Evolutionary conservation across 2,329 filamentous ascomycete species (phyloP), one percentile per base, ranked within the genome.

Genomic region (Trichoderma atroviride): DNA sequence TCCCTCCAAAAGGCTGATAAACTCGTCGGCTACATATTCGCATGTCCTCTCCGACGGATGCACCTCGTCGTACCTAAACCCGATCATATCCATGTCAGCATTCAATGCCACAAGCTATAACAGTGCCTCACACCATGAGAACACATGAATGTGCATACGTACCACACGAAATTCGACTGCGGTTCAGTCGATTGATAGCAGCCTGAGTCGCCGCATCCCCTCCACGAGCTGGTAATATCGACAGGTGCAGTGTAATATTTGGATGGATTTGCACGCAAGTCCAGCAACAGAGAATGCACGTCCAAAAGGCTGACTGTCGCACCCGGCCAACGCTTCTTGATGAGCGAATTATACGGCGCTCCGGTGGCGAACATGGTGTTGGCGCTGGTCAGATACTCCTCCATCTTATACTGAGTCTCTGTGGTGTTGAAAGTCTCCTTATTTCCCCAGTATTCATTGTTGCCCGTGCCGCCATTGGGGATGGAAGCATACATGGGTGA

Each of bases 131-230:
- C 53, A 52, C n/a, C 22, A 50, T 24, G 4, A 10, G 14, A 31
- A 19, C 24, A 43, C 14, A n/a, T 6, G 33, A 5, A 43, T 3
- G 40, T 10, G 16, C n/a, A 56, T 16, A 74, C 75, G 70, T 57
- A 92, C 90, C 91, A 94, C 76, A 93, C 73, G 76, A 87, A 94
- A 57, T 86, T 88, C 72, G 91, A 86, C 40, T 58, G 31, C 27
- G 69, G 58, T 24, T 68, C 53, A 9, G 29, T 47, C 14, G 69
- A 70, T 31, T 70, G 56, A 47, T n/a, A 67, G 29, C 68, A 70
- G 19, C 62, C 68, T 2, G 52, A 29, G 19, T 67, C 62, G 19
- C 61, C 61, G 47, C 68, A 70, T 61, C 62, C 68, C 27, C 37
- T 67, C 56, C 56, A 70, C 0, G 68, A 68, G 14, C 62, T 31